phyloP scores from a whole-genome alignment of 306 rosid species.

The Inga leiocalycina region DNA sequence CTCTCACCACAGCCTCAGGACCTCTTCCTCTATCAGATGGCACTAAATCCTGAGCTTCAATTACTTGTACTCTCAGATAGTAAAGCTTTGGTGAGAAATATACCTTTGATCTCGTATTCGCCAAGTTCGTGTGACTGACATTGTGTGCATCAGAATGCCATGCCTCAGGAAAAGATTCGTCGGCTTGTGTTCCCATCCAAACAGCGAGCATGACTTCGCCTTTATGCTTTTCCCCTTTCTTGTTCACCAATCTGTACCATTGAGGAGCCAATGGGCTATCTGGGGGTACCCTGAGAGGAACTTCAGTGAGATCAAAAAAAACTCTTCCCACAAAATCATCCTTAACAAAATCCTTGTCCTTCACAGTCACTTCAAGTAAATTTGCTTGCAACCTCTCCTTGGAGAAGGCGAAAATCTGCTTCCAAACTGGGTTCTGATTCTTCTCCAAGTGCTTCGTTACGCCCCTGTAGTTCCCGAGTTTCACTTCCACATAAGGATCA shows the following conservation, averaged over 20 bases:
- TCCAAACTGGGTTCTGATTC: slow-evolving; percentile 91
- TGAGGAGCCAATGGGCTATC: slow-evolving; percentile 99
- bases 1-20: slow-evolving; percentile 54
- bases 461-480: slow-evolving; percentile 90
- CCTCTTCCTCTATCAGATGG: slow-evolving; percentile 62
- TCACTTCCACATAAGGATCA: slow-evolving; percentile 96
- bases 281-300: slow-evolving; percentile 78
- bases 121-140: slow-evolving; percentile 63
- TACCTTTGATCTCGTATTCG: slow-evolving; percentile 80
- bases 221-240: slow-evolving; percentile 53
- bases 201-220: slow-evolving; percentile 97
- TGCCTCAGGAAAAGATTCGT: slow-evolving; percentile 90
- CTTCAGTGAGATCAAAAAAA: slow-evolving; percentile 61
- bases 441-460: slow-evolving; percentile 73
- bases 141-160: slow-evolving; percentile 98
- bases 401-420: slow-evolving; percentile 85
- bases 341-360: slow-evolving; percentile 80
- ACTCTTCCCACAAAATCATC: slow-evolving; percentile 90
- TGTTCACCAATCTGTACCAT: slow-evolving; percentile 83
- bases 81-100: slow-evolving; percentile 88
- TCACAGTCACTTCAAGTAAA: slow-evolving; percentile 75
- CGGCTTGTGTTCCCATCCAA: slow-evolving; percentile 98
- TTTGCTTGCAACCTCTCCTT: slow-evolving; percentile 76
- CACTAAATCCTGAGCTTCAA: slow-evolving; percentile 87
- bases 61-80: slow-evolving; percentile 76